These are phyloP conservation scores for Brasenia schreberi DNA, from an alignment of 164 flowering plant species.

Conservation along the genomic window DNA sequence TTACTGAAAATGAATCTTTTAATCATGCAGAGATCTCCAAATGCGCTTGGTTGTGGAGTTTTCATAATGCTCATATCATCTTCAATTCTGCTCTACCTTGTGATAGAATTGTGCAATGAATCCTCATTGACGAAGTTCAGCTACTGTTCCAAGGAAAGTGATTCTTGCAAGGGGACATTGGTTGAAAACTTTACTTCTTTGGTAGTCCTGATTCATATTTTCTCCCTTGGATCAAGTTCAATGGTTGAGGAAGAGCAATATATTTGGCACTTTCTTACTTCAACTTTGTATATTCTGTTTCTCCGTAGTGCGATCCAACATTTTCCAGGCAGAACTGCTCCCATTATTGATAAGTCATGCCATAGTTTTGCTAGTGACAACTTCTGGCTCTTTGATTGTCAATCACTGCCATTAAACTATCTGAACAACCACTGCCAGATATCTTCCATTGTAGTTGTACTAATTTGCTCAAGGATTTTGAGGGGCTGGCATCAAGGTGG, in stretches of 20 bases:
- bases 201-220: constrained; percentile 28
- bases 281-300: constrained; percentile 52
- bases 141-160: no score
- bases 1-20: background rate
- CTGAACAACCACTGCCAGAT: constrained; percentile 7
- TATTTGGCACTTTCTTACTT: constrained; percentile 69
- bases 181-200: no score
- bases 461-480: constrained; percentile 65
- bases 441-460: constrained; percentile 31
- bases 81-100: constrained; percentile 29
- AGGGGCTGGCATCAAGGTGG: constrained; percentile 99
- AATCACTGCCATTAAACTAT: background rate
- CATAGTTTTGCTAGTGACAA: background rate
- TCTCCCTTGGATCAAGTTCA: constrained; percentile 90
- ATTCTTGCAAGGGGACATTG: no score
- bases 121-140: background rate
- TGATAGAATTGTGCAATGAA: constrained; percentile 13
- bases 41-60: constrained; percentile 51
- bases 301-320: constrained; percentile 39
- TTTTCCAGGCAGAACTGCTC: constrained; percentile 6
- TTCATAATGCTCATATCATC: constrained; percentile 55
- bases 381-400: background rate
- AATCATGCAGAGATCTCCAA: constrained; percentile 68
- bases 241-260: constrained; percentile 98
- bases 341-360: background rate